Evolutionary conservation across 2,329 filamentous ascomycete species (phyloP), one percentile per base, ranked within the genome.

Genomic region (Colletotrichum truncatum): DNA sequence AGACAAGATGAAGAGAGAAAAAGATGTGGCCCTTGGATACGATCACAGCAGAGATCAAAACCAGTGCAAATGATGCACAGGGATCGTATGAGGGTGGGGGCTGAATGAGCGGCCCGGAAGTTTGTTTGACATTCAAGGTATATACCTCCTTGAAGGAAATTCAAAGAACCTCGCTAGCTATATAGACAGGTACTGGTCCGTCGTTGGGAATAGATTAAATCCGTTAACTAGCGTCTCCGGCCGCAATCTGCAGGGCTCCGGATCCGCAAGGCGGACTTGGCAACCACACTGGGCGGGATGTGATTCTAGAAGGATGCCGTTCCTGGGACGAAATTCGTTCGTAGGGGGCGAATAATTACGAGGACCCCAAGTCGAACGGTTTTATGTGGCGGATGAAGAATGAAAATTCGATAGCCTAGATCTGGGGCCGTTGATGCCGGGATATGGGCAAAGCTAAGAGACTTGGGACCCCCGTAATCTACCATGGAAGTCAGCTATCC

Each of bases 121-220:
- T n/a, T 23, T 38, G 12, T 25, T 9, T 14, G 8, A 14, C 38
- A 23, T n/a, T 21, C 21, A 30, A 6, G n/a, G n/a, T 8, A 28
- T 16, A 32, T 14, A 8, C 26, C 10, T n/a, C 32, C 12, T 4
- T 11, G 9, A 23, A 39, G 39, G 16, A n/a, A 39, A 16, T n/a
- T 18, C 45, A 49, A n/a, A 30, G 23, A 32, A 30, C 30, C 45
- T 52, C 45, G 28, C 30, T 52, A 45, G 45, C 43, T 63, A 63
- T 64, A 64, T 58, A 58, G 34, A 51, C 16, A n/a, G 55, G 53
- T 63, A 21, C 60, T 26, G 52, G 38, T 48, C 46, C 14, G 54
- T 45, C 38, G 55, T 60, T 48, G 55, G 16, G 55, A 26, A 53
- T 60, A 64, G 23, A 64, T 64, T 64, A 53, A 60, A 12, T 11